These are phyloP conservation scores for Colletotrichum sojae DNA, from an alignment of 2,329 filamentous ascomycete genomes.

Conservation along the genomic window DNA sequence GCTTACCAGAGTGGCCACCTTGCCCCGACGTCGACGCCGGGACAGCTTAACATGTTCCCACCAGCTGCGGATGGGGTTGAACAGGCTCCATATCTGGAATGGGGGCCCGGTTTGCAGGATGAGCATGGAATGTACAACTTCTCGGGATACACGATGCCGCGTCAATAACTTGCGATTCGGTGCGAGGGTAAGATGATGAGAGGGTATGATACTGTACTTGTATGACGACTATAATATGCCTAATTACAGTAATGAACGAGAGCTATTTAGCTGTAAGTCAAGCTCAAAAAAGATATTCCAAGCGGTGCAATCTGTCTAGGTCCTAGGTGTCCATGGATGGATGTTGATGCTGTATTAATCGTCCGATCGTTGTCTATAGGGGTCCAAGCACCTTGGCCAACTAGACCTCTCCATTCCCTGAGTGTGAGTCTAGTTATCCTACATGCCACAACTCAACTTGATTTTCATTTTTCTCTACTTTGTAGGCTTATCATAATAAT, in stretches of 20 bases:
- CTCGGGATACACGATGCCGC: conserved; percentile 28
- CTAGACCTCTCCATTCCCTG: no score
- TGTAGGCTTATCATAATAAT: no score
- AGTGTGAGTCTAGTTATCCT: no score
- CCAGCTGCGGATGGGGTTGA: neutral
- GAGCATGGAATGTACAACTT: conserved; percentile 33
- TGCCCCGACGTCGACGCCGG: conserved; percentile 6
- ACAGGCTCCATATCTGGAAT: conserved; percentile 22
- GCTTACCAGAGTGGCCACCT: conserved; percentile 11
- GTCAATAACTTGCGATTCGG: neutral
- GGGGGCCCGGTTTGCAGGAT: conserved; percentile 25
- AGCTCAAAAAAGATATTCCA: no score
- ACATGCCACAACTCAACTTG: no score
- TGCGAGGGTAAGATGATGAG: neutral
- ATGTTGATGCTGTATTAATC: no score
- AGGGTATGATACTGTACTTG: conserved; percentile 16
- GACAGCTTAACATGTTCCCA: conserved; percentile 21
- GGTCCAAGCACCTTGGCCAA: no score
- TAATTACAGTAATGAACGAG: neutral
- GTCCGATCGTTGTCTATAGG: no score
- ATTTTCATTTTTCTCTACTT: no score
- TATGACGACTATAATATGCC: neutral
- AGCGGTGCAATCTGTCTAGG: no score
- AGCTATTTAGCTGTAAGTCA: no score
- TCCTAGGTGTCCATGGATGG: no score